Percentiles rank a stretch among this genome's conserved stretches.
These are phyloP conservation scores for Colletotrichum sp. DNA, from an alignment of 2,329 filamentous ascomycete genomes.

Conservation along the genomic window DNA sequence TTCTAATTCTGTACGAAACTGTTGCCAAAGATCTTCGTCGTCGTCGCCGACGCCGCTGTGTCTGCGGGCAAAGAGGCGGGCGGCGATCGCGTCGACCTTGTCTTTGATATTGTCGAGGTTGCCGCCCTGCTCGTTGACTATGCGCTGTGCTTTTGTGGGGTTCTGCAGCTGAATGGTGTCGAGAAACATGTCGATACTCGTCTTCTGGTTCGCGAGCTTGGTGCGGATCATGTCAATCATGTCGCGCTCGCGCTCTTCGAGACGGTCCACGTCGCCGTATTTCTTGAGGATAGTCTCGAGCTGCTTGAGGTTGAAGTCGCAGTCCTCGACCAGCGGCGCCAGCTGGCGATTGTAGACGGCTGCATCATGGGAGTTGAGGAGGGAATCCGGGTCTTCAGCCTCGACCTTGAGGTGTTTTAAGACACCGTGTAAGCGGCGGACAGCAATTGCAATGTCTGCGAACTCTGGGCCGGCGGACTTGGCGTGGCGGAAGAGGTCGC, in stretches of 20 bases:
- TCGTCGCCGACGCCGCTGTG: constrained; percentile 41
- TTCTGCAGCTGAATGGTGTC: constrained; percentile 61
- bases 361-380: constrained; percentile 49
- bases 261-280: constrained; percentile 33
- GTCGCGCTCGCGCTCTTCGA: constrained; percentile 37
- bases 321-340: constrained; percentile 57
- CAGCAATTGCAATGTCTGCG: constrained; percentile 51
- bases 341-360: constrained; percentile 55
- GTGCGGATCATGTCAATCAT: constrained; percentile 46
- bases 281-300: constrained; percentile 58
- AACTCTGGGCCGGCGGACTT: constrained; percentile 54
- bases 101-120: constrained; percentile 61
- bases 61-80: constrained; percentile 50
- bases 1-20: constrained; percentile 63
- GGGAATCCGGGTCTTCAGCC: constrained; percentile 60
- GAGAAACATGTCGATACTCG: constrained; percentile 59
- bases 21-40: constrained; percentile 61
- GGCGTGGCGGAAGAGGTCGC: constrained; percentile 59
- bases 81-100: constrained; percentile 63
- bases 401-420: constrained; percentile 64
- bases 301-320: constrained; percentile 58
- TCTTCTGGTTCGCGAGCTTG: constrained; percentile 57
- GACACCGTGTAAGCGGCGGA: constrained; percentile 59
- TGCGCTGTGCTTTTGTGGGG: constrained; percentile 39
- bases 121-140: constrained; percentile 40